Percentiles rank a stretch among this genome's conserved stretches.
Conservation (phyloP, 1,284 basidiomycete species). For the Fomitopsis betulina region DNA sequence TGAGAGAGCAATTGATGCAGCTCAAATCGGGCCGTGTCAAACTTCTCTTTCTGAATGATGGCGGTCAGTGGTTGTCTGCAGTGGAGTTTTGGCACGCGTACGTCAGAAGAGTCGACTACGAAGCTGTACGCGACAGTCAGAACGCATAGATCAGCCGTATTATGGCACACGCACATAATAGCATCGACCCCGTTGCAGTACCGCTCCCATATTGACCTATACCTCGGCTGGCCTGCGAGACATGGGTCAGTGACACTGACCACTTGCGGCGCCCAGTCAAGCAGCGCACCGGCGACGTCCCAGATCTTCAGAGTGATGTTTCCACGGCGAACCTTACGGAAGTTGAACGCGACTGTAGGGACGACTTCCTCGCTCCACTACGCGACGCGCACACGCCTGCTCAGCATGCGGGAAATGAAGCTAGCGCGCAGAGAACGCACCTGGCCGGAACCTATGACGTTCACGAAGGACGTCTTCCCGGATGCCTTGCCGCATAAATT, state of each 20-base stretch:
- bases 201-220: slow-evolving; percentile 91
- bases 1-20: slow-evolving; percentile 83
- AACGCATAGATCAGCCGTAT: background rate
- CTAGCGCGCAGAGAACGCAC: slow-evolving; percentile 31
- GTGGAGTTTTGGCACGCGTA: slow-evolving; percentile 32
- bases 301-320: slow-evolving; percentile 92
- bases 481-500: slow-evolving; percentile 62
- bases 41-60: slow-evolving; percentile 59
- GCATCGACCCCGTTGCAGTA: slow-evolving; percentile 95
- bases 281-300: slow-evolving; percentile 78
- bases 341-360: slow-evolving; percentile 91
- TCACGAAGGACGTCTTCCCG: slow-evolving; percentile 93
- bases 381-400: background rate
- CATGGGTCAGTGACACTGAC: background rate
- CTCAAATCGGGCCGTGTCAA: slow-evolving; percentile 87
- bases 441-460: slow-evolving; percentile 85
- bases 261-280: too few relatives aligned
- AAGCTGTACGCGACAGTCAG: slow-evolving; percentile 51
- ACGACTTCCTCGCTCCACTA: slow-evolving; percentile 93
- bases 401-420: background rate
- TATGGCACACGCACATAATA: slow-evolving; percentile 66
- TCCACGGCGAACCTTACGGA: slow-evolving; percentile 80
- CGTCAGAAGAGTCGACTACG: slow-evolving; percentile 87
- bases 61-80: background rate
- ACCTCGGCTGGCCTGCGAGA: slow-evolving; percentile 81